Conservation (phyloP, 2,329 filamentous ascomycete genomes). For the Phaeosphaeriaceae sp. region DNA sequence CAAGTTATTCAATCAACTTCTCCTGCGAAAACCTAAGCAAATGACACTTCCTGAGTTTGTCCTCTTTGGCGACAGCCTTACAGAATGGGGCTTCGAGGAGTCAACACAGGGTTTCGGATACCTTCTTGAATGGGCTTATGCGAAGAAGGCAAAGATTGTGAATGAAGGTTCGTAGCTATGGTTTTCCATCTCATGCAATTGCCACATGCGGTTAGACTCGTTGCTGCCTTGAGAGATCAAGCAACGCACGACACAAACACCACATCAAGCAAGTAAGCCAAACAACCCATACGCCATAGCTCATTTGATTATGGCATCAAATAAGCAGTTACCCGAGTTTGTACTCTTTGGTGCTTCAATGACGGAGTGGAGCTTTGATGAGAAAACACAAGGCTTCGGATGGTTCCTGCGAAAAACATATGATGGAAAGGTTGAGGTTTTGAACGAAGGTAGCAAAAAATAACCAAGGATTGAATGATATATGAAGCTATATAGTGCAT, state of each 20-base stretch:
- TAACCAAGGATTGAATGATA: neutral
- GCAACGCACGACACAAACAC: neutral
- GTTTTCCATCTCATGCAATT: too few relatives aligned
- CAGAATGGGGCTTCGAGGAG: conserved; percentile 40
- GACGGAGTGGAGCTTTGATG: conserved; percentile 29
- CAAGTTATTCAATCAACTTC: neutral
- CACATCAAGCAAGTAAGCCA: neutral
- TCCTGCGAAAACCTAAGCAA: neutral
- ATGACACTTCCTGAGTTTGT: conserved; percentile 30
- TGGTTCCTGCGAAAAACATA: conserved; percentile 25
- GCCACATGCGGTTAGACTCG: neutral
- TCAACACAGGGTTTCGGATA: conserved; percentile 37
- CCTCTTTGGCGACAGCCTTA: conserved; percentile 46
- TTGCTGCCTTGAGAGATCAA: neutral
- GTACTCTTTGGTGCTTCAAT: conserved; percentile 35
- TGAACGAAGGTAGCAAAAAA: conserved; percentile 29
- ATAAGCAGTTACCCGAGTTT: conserved; percentile 20
- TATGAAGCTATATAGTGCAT: neutral
- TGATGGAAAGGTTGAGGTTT: conserved; percentile 20
- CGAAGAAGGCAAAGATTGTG: conserved; percentile 32
- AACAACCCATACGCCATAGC: neutral
- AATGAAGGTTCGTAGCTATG: conserved; percentile 40
- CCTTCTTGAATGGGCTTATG: conserved; percentile 32
- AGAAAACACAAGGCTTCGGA: conserved; percentile 27
- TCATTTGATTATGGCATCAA: conserved; percentile 6